Percentiles rank a stretch among this genome's conserved stretches.
Conservation (phyloP, 306 rosid species). For the Begonia peltatifolia region DNA sequence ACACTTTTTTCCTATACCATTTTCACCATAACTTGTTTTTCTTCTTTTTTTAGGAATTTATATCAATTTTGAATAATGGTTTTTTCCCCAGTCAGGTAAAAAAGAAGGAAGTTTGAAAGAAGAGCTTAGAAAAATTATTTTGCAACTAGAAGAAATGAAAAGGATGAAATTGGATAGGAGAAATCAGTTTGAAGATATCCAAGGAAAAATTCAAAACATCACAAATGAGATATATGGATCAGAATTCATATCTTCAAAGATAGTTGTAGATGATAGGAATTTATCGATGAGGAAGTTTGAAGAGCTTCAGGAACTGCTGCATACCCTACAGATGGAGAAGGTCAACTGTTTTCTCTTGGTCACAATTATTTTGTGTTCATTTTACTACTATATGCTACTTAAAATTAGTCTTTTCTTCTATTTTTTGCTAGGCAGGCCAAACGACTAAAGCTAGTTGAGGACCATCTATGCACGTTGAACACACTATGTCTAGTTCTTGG, state of each 20-base stretch:
- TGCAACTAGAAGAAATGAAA: slow-evolving; percentile 36
- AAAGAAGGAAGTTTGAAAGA: slow-evolving; percentile 42
- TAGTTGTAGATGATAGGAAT: slow-evolving; percentile 33
- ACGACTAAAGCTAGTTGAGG: slow-evolving; percentile 35
- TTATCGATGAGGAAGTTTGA: slow-evolving; percentile 39
- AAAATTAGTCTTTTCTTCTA: not conserved
- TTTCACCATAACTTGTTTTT: slow-evolving; percentile 1
- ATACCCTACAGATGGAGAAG: slow-evolving; percentile 45
- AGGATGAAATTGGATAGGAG: slow-evolving; percentile 41
- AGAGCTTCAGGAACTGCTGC: slow-evolving; percentile 25
- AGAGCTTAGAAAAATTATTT: slow-evolving; percentile 27
- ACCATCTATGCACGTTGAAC: slow-evolving; percentile 19
- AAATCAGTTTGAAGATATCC: slow-evolving; percentile 33
- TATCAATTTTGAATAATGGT: not conserved
- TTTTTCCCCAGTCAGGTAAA: slow-evolving; percentile 24
- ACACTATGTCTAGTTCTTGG: slow-evolving; percentile 33
- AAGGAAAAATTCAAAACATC: slow-evolving; percentile 31
- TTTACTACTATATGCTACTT: not conserved
- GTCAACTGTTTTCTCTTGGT: slow-evolving; percentile 12
- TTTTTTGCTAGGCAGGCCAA: slow-evolving; percentile 20
- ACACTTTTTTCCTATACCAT: too few species aligned
- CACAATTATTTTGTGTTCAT: too few species aligned
- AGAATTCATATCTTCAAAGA: slow-evolving; percentile 15
- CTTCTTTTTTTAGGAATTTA: not conserved
- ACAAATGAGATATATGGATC: slow-evolving; percentile 32